Base-by-base conservation (phyloP, 768 basidiomycete species). In the Mycena belliarum region DNA sequence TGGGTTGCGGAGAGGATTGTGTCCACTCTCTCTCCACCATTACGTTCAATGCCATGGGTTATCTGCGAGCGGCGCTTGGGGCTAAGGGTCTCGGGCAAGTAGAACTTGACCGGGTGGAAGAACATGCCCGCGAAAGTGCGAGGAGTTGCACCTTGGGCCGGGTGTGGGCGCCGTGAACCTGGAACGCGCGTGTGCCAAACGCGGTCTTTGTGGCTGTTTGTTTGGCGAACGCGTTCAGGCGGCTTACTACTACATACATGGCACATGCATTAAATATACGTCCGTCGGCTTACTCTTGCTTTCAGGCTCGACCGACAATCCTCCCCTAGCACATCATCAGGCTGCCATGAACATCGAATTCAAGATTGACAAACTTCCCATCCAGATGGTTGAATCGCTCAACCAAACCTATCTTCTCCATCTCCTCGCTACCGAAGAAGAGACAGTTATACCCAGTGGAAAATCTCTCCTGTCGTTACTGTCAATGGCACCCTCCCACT, bases 401-500 rank as follows among this genome's bases (percentile, higher is more conserved):
- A 81, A 88, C 60, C 77, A 87, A 56, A 76, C 81, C 0, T 86
- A 85, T 67, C 85, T 87, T 61, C 77, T 91, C 10, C 86, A 89
- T 66, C 61, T 82, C n/a, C 81, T 91, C 12, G 83, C 84, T 4
- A 86, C 80, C 4, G 81, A 89, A 40, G 82, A 87, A 7, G 65
- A 73, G 0, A 78, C 75, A 43, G 78, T 87, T 9, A 72, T 91
- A n/a, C 87, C 89, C 3, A 81, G 84, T 1, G 86, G 86, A 49
- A 91, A 91, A 69, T 88, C 88, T 1, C 72, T 90, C 5, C 70
- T 90, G 5, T 88, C 89, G 9, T 79, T 85, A 74, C 73, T 91
- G 69, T 12, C 29, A 6, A 32, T 12, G 7, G 12, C 29, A 66
- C 71, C 21, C 44, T 66, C 69, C 37, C 72, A 66, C 45, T 63